phyloP scores from a whole-genome alignment of 108 stramenopile species.

The Conticribra weissflogii region DNA sequence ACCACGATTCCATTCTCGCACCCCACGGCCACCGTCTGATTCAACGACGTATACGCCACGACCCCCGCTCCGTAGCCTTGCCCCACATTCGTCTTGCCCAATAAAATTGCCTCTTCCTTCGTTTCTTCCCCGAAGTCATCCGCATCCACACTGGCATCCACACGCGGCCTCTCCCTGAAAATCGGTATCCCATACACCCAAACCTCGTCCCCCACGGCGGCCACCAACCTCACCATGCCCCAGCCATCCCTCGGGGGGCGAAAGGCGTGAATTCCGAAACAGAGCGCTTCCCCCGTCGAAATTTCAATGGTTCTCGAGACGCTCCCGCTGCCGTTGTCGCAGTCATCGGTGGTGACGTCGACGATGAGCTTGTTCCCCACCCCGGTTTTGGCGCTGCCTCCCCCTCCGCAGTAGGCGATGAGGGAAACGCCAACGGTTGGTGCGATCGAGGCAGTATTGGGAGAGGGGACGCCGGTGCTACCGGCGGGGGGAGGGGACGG shows the following conservation, averaged over 20 bases:
- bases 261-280: constrained; percentile 40
- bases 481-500: constrained; percentile 7
- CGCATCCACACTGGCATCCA: background rate
- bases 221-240: constrained; percentile 38
- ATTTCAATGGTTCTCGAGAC: constrained; percentile 8
- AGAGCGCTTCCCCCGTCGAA: constrained; percentile 42
- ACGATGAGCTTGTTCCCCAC: constrained; percentile 61
- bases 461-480: background rate
- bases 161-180: background rate
- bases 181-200: constrained; percentile 49
- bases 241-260: constrained; percentile 18
- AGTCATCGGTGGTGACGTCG: constrained; percentile 28
- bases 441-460: background rate
- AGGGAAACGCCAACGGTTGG: constrained; percentile 44
- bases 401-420: constrained; percentile 75
- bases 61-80: constrained; percentile 42
- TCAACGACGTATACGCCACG: constrained; percentile 28
- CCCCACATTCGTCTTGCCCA: constrained; percentile 37
- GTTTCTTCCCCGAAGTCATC: background rate
- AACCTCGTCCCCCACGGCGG: constrained; percentile 46
- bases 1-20: constrained; percentile 76
- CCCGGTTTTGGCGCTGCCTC: constrained; percentile 74
- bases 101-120: constrained; percentile 23
- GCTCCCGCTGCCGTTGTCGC: background rate
- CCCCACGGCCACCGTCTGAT: constrained; percentile 73